Conservation (phyloP, 805 yeast species). For the Hanseniaspora vineae region DNA sequence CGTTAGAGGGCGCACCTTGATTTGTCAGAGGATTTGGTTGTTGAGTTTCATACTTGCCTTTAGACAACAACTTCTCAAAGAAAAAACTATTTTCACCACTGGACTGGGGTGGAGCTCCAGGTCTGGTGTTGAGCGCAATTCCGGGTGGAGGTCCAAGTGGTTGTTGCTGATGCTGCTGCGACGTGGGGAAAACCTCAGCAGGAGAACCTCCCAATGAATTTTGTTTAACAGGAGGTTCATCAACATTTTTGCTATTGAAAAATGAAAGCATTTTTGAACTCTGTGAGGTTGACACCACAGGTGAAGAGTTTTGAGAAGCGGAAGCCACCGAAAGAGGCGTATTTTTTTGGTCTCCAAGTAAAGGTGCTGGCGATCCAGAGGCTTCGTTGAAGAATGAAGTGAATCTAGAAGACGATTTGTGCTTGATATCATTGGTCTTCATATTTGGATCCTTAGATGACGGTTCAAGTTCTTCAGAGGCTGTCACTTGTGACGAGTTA, state of each 20-base stretch:
- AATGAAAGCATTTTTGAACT: background rate
- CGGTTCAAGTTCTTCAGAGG: conserved; percentile 2
- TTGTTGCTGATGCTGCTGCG: background rate
- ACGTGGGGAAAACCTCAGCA: background rate
- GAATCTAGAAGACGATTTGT: background rate
- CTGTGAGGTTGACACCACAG: background rate
- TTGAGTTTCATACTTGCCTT: background rate
- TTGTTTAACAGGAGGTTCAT: background rate
- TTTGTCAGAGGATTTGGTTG: background rate
- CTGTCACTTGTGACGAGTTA: background rate
- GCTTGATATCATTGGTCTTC: background rate
- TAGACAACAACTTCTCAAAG: background rate
- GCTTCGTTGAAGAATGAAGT: background rate
- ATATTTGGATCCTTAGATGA: background rate
- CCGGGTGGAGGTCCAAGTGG: too few species aligned
- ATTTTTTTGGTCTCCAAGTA: too few species aligned
- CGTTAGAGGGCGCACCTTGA: too few species aligned
- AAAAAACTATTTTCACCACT: background rate
- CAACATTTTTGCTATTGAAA: background rate
- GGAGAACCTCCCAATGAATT: too few species aligned
- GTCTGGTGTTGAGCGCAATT: too few species aligned
- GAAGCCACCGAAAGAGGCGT: background rate
- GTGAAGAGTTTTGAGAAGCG: background rate
- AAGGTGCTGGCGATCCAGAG: background rate
- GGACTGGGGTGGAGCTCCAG: background rate